These are phyloP conservation scores for Dendrobium huoshanense DNA, from an alignment of 106 monocot genomes.

Conservation along the genomic window DNA sequence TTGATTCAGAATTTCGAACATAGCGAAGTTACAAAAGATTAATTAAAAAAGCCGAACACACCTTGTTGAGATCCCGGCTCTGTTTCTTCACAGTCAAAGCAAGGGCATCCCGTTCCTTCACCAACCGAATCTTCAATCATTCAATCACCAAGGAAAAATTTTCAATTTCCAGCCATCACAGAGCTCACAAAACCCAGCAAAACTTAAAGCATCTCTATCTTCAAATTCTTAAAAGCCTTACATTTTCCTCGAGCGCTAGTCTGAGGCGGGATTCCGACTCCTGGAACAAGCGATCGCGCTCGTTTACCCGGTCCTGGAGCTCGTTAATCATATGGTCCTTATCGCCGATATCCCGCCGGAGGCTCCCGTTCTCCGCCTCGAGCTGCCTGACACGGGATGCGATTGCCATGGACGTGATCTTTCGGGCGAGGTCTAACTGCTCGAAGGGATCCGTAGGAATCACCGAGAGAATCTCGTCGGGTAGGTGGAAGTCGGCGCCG, in stretches of 20 bases:
- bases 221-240: conserved; percentile 13
- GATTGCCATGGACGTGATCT: conserved; percentile 87
- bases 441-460: conserved; percentile 82
- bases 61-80: conserved; percentile 73
- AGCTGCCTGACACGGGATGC: conserved; percentile 66
- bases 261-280: conserved; percentile 46
- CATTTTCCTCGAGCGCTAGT: conserved; percentile 65
- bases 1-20: not conserved
- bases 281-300: conserved; percentile 38
- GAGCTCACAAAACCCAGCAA: not conserved
- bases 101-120: conserved; percentile 64
- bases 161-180: not conserved
- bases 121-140: conserved; percentile 41
- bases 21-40: not conserved
- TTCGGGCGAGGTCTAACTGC: conserved; percentile 81
- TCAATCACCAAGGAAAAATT: not conserved
- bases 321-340: conserved; percentile 61
- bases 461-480: conserved; percentile 75
- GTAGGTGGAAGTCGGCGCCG: conserved; percentile 43
- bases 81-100: conserved; percentile 60
- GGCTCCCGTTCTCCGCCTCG: conserved; percentile 49
- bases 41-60: not conserved
- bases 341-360: conserved; percentile 37
- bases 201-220: not conserved
- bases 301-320: conserved; percentile 47